phyloP scores from a whole-genome alignment of 768 basidiomycete species.

The Pisolithus sp. region DNA sequence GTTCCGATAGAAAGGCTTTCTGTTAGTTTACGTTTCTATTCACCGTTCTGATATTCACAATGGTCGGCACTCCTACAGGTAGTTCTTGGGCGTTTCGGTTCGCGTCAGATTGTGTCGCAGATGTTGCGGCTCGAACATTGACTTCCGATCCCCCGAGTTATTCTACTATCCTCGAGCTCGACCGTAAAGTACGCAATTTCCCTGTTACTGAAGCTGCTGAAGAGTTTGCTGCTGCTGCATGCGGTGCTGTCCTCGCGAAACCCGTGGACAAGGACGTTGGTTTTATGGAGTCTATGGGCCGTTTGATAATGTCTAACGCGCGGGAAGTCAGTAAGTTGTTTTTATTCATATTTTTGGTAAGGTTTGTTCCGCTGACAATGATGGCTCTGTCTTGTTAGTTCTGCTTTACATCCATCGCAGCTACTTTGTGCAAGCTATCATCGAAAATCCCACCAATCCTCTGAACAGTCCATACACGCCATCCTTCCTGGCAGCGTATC shows the following conservation, averaged over 20 bases:
- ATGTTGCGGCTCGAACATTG: conserved; percentile 54
- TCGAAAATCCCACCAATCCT: conserved; percentile 60
- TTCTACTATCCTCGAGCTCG: conserved; percentile 59
- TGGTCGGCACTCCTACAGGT: conserved; percentile 31
- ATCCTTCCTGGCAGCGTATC: conserved; percentile 59
- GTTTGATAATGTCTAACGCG: conserved; percentile 31
- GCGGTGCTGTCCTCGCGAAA: conserved; percentile 8
- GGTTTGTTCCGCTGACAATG: conserved; percentile 1
- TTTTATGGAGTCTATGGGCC: conserved; percentile 31
- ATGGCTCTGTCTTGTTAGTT: conserved; percentile 28
- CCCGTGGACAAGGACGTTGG: conserved; percentile 9
- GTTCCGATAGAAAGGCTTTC: conserved; percentile 9
- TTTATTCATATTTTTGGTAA: neutral
- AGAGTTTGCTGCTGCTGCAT: conserved; percentile 31
- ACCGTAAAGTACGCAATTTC: conserved; percentile 63
- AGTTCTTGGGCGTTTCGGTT: conserved; percentile 60
- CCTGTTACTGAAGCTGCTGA: conserved; percentile 44
- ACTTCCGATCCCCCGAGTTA: conserved; percentile 61
- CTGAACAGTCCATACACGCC: conserved; percentile 58
- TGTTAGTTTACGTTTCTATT: conserved; percentile 19
- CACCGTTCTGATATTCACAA: neutral
- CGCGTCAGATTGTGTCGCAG: conserved; percentile 57
- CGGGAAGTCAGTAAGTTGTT: conserved; percentile 31
- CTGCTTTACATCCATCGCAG: conserved; percentile 59
- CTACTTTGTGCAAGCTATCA: conserved; percentile 68